A percentile compares a stretch with the other conserved stretches of the same genome.
phyloP scores from a whole-genome alignment of 148 eudicot genomes.

The Spergularia marina region DNA sequence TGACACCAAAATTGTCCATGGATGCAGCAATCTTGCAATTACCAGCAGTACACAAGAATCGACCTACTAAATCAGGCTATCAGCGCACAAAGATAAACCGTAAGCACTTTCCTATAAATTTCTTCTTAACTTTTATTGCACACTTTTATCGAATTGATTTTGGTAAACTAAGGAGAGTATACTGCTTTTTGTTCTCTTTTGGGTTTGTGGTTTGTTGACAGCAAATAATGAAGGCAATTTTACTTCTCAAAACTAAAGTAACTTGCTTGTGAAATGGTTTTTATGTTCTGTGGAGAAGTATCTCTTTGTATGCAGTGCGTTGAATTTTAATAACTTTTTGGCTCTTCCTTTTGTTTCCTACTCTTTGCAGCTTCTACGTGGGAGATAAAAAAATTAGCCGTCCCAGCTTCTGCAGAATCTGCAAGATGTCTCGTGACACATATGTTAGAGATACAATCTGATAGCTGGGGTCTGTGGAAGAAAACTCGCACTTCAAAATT shows the following conservation, averaged over 20 bases:
- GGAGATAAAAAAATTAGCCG: constrained; percentile 72
- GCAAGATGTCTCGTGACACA: constrained; percentile 73
- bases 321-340: constrained; percentile 3
- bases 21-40: constrained; percentile 94
- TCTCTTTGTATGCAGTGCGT: neutral
- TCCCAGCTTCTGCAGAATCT: constrained; percentile 31
- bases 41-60: constrained; percentile 79
- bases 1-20: constrained; percentile 30
- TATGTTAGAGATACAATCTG: constrained; percentile 73
- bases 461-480: constrained; percentile 74
- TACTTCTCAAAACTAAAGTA: neutral
- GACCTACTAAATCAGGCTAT: constrained; percentile 80
- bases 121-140: neutral
- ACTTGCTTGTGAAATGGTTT: neutral
- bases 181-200: neutral
- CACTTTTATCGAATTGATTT: neutral
- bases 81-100: constrained; percentile 76
- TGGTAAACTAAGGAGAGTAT: neutral
- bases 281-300: neutral
- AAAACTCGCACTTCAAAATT: constrained; percentile 65
- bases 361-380: constrained; percentile 78
- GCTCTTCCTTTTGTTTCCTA: neutral
- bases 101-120: constrained; percentile 40
- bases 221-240: neutral
- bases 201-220: neutral